Conservation (phyloP, 768 basidiomycete species). For the Termitomyces sp. region DNA sequence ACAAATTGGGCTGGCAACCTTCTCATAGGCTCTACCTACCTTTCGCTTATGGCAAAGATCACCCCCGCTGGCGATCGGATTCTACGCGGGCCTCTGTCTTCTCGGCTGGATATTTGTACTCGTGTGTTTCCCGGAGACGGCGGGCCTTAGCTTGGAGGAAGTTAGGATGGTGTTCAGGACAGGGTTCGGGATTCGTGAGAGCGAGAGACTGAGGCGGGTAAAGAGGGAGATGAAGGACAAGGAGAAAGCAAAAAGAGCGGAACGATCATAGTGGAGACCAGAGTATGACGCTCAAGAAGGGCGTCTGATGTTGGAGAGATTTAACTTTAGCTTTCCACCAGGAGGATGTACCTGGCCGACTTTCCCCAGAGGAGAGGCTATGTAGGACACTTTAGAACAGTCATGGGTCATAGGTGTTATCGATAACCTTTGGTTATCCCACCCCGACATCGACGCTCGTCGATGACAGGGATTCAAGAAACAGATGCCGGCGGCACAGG, state of each 20-base stretch:
- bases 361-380: no score
- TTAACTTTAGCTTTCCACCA: no score
- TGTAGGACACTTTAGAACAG: no score
- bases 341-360: no score
- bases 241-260: slow-evolving; percentile 23
- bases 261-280: background rate
- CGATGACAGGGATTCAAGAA: background rate
- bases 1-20: slow-evolving; percentile 79
- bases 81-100: slow-evolving; percentile 72
- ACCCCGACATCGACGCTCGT: background rate
- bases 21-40: slow-evolving; percentile 75
- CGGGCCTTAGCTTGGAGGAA: slow-evolving; percentile 68
- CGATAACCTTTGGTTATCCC: background rate
- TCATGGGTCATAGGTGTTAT: background rate
- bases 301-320: background rate
- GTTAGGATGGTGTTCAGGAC: slow-evolving; percentile 57
- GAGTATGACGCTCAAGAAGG: background rate
- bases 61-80: slow-evolving; percentile 75
- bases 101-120: slow-evolving; percentile 68
- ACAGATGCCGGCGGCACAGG: background rate
- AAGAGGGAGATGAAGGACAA: slow-evolving; percentile 40
- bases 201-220: slow-evolving; percentile 41
- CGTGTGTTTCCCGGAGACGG: slow-evolving; percentile 77
- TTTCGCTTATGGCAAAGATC: slow-evolving; percentile 70
- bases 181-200: slow-evolving; percentile 64